Conservation (phyloP, 495 filamentous ascomycete species). For the Monascus purpureus region DNA sequence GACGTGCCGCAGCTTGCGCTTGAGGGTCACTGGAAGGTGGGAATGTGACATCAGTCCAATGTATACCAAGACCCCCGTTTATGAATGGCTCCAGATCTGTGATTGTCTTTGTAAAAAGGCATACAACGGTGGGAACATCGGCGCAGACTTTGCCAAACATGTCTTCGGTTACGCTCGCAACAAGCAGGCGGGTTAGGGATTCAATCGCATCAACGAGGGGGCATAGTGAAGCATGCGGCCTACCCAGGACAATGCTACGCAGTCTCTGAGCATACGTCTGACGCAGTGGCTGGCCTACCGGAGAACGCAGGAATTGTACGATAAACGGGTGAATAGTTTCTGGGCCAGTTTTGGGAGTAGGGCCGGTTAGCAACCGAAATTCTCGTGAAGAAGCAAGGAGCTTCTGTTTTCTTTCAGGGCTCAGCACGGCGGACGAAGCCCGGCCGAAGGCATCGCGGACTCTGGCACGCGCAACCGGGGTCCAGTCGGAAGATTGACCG, state of each 20-base stretch:
- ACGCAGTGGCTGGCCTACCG: conserved; percentile 55
- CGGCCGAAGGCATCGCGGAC: conserved; percentile 27
- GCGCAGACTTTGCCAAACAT: conserved; percentile 72
- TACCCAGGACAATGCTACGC: conserved; percentile 48
- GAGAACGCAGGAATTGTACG: conserved; percentile 26
- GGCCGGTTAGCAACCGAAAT: conserved; percentile 23
- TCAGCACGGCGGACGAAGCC: conserved; percentile 27
- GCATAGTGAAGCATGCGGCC: conserved; percentile 48
- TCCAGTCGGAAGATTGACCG: conserved; percentile 42
- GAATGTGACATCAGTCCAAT: conserved; percentile 72
- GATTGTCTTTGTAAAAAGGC: conserved; percentile 52
- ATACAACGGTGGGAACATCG: conserved; percentile 58
- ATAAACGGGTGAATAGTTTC: conserved; percentile 25
- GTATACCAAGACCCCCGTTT: conserved; percentile 37
- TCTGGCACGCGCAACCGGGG: conserved; percentile 26
- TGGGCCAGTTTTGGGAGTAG: conserved; percentile 15
- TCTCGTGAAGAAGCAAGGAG: conserved; percentile 22
- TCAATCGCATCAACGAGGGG: conserved; percentile 57
- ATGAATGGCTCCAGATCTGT: conserved; percentile 56
- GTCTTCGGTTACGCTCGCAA: conserved; percentile 69
- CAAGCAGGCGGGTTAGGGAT: conserved; percentile 51
- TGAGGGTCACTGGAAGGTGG: conserved; percentile 27
- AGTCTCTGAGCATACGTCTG: conserved; percentile 51
- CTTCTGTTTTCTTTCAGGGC: conserved; percentile 29
- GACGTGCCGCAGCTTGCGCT: conserved; percentile 23